These are phyloP conservation scores for Jaenimonas drosophilae DNA, from an alignment of 208 protist species.

Conservation along the genomic window DNA sequence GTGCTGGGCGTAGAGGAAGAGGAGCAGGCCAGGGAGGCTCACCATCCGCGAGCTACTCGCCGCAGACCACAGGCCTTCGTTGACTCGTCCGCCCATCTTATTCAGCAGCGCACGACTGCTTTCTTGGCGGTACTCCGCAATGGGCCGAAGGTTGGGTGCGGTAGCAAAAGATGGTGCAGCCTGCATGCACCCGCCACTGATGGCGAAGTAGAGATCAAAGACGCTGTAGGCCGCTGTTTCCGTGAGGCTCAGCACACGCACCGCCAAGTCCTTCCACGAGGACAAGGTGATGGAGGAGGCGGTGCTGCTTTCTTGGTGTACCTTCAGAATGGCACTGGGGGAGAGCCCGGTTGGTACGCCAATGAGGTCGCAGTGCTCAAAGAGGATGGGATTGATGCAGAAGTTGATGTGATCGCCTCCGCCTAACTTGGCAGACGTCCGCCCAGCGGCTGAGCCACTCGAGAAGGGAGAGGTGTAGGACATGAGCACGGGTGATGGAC, in stretches of 20 bases:
- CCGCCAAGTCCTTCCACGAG: conserved; percentile 68
- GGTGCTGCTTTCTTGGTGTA: conserved; percentile 54
- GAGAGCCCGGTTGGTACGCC: conserved; percentile 62
- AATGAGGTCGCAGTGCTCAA: conserved; percentile 74
- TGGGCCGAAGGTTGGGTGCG: conserved; percentile 13
- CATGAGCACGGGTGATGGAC: too few species aligned
- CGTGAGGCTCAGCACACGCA: conserved; percentile 47
- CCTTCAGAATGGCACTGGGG: conserved; percentile 55
- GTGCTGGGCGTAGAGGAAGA: conserved; percentile 80
- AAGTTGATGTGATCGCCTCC: conserved; percentile 49
- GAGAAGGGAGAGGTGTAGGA: too few species aligned
- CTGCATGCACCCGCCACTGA: conserved; percentile 76
- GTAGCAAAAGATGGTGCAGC: conserved; percentile 25
- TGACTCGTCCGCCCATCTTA: conserved; percentile 77
- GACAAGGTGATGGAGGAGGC: conserved; percentile 65
- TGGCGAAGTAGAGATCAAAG: conserved; percentile 83
- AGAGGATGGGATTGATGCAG: conserved; percentile 77
- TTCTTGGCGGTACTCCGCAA: conserved; percentile 75
- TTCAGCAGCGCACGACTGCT: conserved; percentile 61
- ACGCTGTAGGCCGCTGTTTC: conserved; percentile 59
- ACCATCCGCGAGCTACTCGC: conserved; percentile 62
- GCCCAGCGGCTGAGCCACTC: too few species aligned
- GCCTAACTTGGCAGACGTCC: too few species aligned
- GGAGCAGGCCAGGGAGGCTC: conserved; percentile 62
- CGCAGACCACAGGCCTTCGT: conserved; percentile 57